Conservation (phyloP, 306 rosid species). For the Cajanus cajan region DNA sequence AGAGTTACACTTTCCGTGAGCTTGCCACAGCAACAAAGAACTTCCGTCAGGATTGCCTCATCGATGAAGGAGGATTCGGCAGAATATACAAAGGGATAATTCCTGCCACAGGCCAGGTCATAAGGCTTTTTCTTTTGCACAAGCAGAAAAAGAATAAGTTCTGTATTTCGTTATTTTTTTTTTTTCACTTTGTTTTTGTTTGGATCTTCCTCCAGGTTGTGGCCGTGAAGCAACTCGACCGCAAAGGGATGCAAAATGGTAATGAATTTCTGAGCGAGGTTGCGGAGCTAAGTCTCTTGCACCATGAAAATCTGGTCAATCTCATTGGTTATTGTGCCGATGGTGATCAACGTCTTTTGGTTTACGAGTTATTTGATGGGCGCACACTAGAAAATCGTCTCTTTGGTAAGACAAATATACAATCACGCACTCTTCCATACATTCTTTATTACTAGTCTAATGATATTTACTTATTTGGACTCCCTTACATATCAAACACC, state of each 20-base stretch:
- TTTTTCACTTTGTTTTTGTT: neutral
- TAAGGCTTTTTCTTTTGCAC: neutral
- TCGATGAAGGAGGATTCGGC: conserved; percentile 83
- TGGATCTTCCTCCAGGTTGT: conserved; percentile 45
- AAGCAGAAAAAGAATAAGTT: neutral
- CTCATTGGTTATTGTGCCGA: conserved; percentile 91
- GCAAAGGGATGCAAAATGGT: conserved; percentile 60
- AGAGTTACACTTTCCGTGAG: conserved; percentile 76
- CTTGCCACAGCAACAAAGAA: conserved; percentile 89
- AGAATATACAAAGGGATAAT: conserved; percentile 74
- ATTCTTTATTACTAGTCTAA: no score
- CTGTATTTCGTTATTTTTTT: neutral
- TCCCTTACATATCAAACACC: no score
- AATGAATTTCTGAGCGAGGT: conserved; percentile 72
- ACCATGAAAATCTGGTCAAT: conserved; percentile 74
- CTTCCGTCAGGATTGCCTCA: conserved; percentile 81
- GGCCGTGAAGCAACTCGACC: conserved; percentile 91
- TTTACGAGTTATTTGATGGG: conserved; percentile 58
- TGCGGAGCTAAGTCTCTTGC: conserved; percentile 43
- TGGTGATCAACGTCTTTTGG: conserved; percentile 94
- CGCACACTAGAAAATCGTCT: conserved; percentile 59
- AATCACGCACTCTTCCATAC: no score
- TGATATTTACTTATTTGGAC: no score
- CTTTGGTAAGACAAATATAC: conserved; percentile 45
- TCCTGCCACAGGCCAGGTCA: conserved; percentile 67